phyloP scores from a whole-genome alignment of 2,329 filamentous ascomycete genomes.

The Fusarium sp. region DNA sequence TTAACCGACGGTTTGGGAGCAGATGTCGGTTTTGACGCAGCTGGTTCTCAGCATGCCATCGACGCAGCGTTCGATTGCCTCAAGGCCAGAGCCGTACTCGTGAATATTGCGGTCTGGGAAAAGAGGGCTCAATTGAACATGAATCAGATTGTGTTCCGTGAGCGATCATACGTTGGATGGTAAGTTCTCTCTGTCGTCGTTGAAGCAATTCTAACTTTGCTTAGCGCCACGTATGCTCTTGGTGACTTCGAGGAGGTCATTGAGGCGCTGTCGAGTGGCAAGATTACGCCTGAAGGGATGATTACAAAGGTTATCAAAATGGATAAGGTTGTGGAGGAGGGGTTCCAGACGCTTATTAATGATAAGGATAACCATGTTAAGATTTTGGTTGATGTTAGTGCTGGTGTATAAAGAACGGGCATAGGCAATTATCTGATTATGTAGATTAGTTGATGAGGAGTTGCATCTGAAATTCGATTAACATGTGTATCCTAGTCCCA shows the following conservation, averaged over 20 bases:
- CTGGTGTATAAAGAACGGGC: background rate
- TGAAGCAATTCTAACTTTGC: background rate
- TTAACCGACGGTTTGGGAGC: background rate
- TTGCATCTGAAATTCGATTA: background rate
- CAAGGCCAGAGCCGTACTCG: constrained; percentile 1
- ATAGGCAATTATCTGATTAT: rapidly evolving
- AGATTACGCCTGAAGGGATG: constrained; percentile 4
- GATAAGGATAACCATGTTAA: constrained; percentile 22
- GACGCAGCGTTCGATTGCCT: constrained; percentile 13
- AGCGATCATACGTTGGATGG: constrained; percentile 18
- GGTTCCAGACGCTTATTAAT: constrained; percentile 1
- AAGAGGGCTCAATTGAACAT: constrained; percentile 17
- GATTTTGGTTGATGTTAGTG: constrained; percentile 12
- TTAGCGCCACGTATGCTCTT: background rate
- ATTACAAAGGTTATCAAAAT: constrained; percentile 25
- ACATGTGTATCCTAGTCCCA: background rate
- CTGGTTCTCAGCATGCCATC: constrained; percentile 2
- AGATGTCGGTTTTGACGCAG: constrained; percentile 15
- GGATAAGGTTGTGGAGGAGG: constrained; percentile 17
- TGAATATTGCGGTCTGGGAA: constrained; percentile 20
- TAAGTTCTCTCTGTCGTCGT: rapidly evolving
- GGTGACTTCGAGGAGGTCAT: constrained; percentile 19
- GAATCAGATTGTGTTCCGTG: constrained; percentile 21
- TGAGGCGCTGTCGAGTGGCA: constrained; percentile 5
- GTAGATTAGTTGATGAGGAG: background rate